Evolutionary conservation across 1,139 yeast species (phyloP), one percentile per base, ranked within the genome.

Genomic region (Pichia sp.): DNA sequence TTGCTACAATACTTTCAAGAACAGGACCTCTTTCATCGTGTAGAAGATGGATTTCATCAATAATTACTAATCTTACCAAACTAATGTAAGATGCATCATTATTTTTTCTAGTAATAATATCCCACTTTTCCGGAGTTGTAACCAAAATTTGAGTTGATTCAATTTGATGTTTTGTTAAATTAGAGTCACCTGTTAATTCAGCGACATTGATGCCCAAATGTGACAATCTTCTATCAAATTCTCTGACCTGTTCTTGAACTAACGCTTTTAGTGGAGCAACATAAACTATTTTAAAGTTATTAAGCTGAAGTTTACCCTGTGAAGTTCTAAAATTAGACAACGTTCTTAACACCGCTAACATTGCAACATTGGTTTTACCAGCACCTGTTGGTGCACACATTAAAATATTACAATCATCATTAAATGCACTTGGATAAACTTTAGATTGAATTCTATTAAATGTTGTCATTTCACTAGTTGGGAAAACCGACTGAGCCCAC

Each of bases 341-440:
- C 0, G 86, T 71, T 47, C 84, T 72, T 23, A 90, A 68, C 7
- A 87, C 76, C 0, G 96, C 71, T 48, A 92, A 68, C 79, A 92
- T 75, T 0, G 98, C 98, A 32, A 90, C 95, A 64, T 92, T 92
- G 15, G 98, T 92, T 64, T 92, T 92, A 69, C 98, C 98, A 4
- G 97, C 97, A 68, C 98, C 98, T 0, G 98, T 92, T 4, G 98
- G 98, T 0, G 98, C 97, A 74, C 97, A 90, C 56, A 92, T 70
- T 22, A 92, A 69, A 43, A 92, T 63, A 57, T 90, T 92, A 18
- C 76, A 76, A 59, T 86, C 94, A 1, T 77, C 67, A 11, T 74
- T 65, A 58, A 90, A 87, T 0, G 95, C 97, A 35, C 70, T 66
- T 1, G 95, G 94, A 56, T 69, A 88, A 0, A 90, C 89, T 55